Evolutionary conservation across 371 early-diverging fungal species (phyloP).

Genomic region (Mucor plumbeus): DNA sequence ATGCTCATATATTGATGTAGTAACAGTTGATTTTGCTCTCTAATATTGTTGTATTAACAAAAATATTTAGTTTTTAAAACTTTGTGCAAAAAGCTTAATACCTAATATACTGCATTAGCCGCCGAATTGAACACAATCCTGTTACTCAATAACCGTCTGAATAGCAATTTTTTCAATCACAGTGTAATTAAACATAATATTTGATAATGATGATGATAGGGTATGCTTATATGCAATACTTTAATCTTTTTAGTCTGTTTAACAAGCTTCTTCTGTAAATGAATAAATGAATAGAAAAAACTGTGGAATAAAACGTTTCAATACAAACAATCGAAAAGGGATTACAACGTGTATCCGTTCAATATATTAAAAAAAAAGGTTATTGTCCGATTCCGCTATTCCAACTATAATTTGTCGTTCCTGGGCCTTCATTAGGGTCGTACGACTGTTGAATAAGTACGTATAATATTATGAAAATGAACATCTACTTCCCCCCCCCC

Average conservation of each 20-base stretch:
- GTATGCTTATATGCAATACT: not conserved
- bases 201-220: not conserved
- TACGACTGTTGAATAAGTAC: constrained; percentile 9
- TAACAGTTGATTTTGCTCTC: no score
- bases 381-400: not conserved
- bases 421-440: constrained; percentile 11
- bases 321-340: not conserved
- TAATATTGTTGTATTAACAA: no score
- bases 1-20: no score
- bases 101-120: not conserved
- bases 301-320: no score
- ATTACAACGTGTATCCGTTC: not conserved
- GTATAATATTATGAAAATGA: not conserved
- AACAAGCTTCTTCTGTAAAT: no score
- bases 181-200: not conserved
- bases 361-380: not conserved
- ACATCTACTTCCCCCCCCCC: not conserved
- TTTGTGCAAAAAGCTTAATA: not conserved
- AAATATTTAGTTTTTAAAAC: not conserved
- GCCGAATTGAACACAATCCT: not conserved
- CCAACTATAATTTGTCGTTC: constrained; percentile 8
- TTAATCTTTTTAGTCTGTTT: not conserved
- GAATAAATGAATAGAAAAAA: no score
- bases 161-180: not conserved
- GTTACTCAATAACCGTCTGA: constrained; percentile 1